phyloP scores from a whole-genome alignment of 148 eudicot species.

The Nepenthes mirabilis region DNA sequence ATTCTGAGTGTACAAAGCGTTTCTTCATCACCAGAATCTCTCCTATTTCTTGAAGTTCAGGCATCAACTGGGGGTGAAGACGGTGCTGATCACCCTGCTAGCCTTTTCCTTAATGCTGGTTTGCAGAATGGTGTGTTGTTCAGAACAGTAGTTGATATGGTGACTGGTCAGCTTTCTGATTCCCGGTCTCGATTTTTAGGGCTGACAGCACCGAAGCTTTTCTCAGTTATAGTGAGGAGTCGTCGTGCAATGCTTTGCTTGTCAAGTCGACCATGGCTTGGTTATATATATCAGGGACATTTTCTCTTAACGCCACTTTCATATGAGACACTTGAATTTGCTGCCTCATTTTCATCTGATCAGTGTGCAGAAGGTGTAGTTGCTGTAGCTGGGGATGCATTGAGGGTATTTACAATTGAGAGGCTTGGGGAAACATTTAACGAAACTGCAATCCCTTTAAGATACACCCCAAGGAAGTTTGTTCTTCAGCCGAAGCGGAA shows the following conservation, averaged over 20 bases:
- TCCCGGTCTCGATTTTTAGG: slow-evolving; percentile 94
- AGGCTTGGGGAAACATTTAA: slow-evolving; percentile 95
- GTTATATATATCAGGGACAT: slow-evolving; percentile 96
- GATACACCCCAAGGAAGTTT: slow-evolving; percentile 96
- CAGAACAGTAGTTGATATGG: slow-evolving; percentile 97
- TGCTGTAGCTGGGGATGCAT: slow-evolving; percentile 91
- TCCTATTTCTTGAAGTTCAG: slow-evolving; percentile 87
- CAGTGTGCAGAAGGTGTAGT: slow-evolving; percentile 99
- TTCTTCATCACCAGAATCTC: slow-evolving; percentile 91
- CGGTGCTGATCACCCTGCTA: slow-evolving; percentile 99
- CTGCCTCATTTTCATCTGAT: slow-evolving; percentile 95
- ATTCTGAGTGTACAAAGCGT: slow-evolving; percentile 89
- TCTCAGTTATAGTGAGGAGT: slow-evolving; percentile 72
- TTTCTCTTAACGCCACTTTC: slow-evolving; percentile 90
- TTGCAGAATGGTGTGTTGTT: slow-evolving; percentile 84
- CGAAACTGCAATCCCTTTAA: slow-evolving; percentile 71
- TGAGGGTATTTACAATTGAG: slow-evolving; percentile 87
- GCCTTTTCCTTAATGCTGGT: slow-evolving; percentile 91
- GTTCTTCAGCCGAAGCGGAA: slow-evolving; percentile 79
- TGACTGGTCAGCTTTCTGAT: slow-evolving; percentile 92
- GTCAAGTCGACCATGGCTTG: slow-evolving; percentile 99
- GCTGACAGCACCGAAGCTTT: slow-evolving; percentile 79
- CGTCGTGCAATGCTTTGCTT: slow-evolving; percentile 90
- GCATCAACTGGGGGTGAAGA: slow-evolving; percentile 97
- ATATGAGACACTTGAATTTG: slow-evolving; percentile 84